Percentiles rank a stretch among this genome's conserved stretches.
Evolutionary conservation across 192 early-diverging fungal genomes (phyloP).

Genomic region (Thoreauomyces humboldtii): DNA sequence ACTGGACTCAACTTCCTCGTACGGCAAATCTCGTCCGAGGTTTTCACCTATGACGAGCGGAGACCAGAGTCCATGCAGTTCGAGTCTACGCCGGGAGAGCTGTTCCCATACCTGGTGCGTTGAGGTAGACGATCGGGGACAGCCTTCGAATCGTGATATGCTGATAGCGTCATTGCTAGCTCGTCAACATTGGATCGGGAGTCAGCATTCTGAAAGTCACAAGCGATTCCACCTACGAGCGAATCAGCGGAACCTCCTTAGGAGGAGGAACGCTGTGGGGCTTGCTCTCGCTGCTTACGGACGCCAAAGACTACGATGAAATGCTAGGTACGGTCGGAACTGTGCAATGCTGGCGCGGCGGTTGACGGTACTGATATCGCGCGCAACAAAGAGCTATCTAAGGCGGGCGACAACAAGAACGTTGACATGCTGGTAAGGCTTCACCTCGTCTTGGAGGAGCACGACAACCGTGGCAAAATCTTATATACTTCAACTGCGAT

Average conservation of each 20-base stretch:
- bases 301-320: constrained; percentile 83
- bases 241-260: constrained; percentile 5
- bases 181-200: constrained; percentile 97
- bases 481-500: too few species aligned
- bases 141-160: not conserved
- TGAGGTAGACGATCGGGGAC: constrained; percentile 26
- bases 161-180: constrained; percentile 33
- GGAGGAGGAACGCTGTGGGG: constrained; percentile 80
- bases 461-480: constrained; percentile 46
- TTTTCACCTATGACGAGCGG: constrained; percentile 86
- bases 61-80: constrained; percentile 62
- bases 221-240: constrained; percentile 57
- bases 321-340: constrained; percentile 69
- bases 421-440: constrained; percentile 71
- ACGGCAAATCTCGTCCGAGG: constrained; percentile 87
- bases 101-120: constrained; percentile 94
- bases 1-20: constrained; percentile 89
- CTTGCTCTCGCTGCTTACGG: constrained; percentile 80
- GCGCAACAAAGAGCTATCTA: constrained; percentile 80
- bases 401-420: constrained; percentile 87
- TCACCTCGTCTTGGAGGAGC: too few species aligned
- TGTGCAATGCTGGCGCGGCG: not conserved
- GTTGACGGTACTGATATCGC: constrained; percentile 50
- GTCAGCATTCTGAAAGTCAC: constrained; percentile 96
- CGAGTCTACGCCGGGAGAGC: constrained; percentile 51